Conservation (phyloP, 1,284 basidiomycete genomes). For the Jaminaea rosea region DNA sequence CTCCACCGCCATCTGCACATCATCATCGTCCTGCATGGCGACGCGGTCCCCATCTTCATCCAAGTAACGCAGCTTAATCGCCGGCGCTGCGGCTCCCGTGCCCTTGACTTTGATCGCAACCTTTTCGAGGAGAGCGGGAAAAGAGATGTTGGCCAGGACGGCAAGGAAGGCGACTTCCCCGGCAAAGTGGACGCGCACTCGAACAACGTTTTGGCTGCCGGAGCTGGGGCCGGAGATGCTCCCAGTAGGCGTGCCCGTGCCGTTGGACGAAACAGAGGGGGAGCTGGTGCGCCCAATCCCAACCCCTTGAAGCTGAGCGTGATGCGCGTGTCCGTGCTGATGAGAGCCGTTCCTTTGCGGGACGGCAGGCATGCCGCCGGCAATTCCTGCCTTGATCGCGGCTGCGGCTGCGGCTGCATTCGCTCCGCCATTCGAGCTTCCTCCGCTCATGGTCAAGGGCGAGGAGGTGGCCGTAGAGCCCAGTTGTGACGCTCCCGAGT, state of each 20-base stretch:
- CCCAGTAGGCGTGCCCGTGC: no score
- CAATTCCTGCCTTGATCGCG: neutral
- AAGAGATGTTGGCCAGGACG: constrained; percentile 67
- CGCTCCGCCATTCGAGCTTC: neutral
- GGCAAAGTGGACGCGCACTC: constrained; percentile 62
- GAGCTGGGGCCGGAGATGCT: no score
- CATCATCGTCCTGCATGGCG: constrained; percentile 40
- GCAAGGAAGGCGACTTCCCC: constrained; percentile 88
- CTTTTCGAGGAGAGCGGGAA: constrained; percentile 72
- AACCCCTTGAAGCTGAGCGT: no score
- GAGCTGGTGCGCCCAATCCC: no score
- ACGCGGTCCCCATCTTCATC: constrained; percentile 44
- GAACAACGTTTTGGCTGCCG: constrained; percentile 41
- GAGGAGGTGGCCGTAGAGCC: constrained; percentile 34
- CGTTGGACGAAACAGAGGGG: no score
- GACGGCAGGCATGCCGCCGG: constrained; percentile 1
- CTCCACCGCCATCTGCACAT: constrained; percentile 43
- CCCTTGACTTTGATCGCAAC: constrained; percentile 78
- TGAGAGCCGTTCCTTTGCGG: no score
- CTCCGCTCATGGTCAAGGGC: constrained; percentile 14
- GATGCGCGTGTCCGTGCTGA: no score
- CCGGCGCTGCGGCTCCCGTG: neutral
- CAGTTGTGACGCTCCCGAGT: constrained; percentile 20
- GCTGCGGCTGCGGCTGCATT: neutral
- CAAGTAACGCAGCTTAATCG: constrained; percentile 25